These are phyloP conservation scores for Talaromyces piceae DNA, from an alignment of 2,329 filamentous ascomycete species.

Conservation along the genomic window DNA sequence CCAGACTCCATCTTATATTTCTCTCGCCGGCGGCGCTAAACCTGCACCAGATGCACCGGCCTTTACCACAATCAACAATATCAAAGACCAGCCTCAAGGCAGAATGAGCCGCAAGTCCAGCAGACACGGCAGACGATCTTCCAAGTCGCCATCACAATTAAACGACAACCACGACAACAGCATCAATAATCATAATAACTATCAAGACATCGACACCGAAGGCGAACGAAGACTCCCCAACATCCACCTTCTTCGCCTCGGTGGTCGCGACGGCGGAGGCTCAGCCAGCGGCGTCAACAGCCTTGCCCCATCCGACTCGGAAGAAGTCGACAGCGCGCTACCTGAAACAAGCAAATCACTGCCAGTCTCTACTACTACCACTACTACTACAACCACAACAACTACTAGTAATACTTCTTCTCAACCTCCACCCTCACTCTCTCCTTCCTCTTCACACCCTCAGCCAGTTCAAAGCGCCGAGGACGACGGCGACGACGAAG, in stretches of 20 bases:
- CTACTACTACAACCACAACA: slow-evolving; percentile 8
- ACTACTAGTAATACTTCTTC: too few species aligned
- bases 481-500: slow-evolving; percentile 30
- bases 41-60: neutral
- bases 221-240: neutral
- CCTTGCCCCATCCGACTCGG: slow-evolving; percentile 17
- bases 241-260: slow-evolving; percentile 13
- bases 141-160: slow-evolving; percentile 18
- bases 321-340: slow-evolving; percentile 11
- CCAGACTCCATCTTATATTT: slow-evolving; percentile 20
- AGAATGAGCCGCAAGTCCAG: neutral
- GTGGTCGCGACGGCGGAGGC: slow-evolving; percentile 41
- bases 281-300: slow-evolving; percentile 40
- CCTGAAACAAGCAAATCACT: slow-evolving; percentile 9
- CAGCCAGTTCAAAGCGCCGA: slow-evolving; percentile 21
- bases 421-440: too few species aligned
- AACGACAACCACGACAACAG: slow-evolving; percentile 21
- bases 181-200: neutral
- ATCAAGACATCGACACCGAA: neutral
- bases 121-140: slow-evolving; percentile 7
- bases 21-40: slow-evolving; percentile 5
- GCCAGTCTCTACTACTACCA: slow-evolving; percentile 10
- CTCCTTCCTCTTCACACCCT: neutral
- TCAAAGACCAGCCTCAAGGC: neutral
- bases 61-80: neutral